Evolutionary conservation across 306 rosid species (phyloP).

Genomic region (Cucurbita ficifolia): DNA sequence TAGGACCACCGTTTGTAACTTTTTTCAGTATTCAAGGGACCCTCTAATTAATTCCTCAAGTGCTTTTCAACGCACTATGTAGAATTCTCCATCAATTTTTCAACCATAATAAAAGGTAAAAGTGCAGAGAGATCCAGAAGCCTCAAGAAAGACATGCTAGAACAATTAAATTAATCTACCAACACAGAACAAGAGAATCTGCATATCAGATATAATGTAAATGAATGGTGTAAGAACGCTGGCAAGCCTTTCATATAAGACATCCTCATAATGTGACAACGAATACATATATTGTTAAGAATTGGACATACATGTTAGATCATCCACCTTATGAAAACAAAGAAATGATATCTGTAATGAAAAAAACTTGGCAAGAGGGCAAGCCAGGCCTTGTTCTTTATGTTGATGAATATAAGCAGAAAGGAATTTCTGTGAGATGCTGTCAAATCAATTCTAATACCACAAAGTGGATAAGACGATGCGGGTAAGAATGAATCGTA

Average conservation of each 20-base stretch:
- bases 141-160: background rate
- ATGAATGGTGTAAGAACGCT: background rate
- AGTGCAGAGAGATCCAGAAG: background rate
- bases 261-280: background rate
- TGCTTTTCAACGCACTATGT: background rate
- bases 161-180: background rate
- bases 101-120: background rate
- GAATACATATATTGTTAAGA: background rate
- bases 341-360: background rate
- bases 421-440: background rate
- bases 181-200: background rate
- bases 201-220: background rate
- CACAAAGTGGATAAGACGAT: background rate
- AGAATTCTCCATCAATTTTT: background rate
- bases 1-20: background rate
- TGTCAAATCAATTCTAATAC: background rate
- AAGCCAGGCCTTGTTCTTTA: background rate
- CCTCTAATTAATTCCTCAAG: background rate
- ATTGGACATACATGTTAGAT: background rate
- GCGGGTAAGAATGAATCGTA: constrained; percentile 4
- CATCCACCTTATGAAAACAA: background rate
- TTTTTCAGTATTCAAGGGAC: background rate
- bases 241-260: background rate
- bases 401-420: background rate
- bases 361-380: background rate